phyloP scores from a whole-genome alignment of 768 basidiomycete species.

The Mycena galericulata region DNA sequence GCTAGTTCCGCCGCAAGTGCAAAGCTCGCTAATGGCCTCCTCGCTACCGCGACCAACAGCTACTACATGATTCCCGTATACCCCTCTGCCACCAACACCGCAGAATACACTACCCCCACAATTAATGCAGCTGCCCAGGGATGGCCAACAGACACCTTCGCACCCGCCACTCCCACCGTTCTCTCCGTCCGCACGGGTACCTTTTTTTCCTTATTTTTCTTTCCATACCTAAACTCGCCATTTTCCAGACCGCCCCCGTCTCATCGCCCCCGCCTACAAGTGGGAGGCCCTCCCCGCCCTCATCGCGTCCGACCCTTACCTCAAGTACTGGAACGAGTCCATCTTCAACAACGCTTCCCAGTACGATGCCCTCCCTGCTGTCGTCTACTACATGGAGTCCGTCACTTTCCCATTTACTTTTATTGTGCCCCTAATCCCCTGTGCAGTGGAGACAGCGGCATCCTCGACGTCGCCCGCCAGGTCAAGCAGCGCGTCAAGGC shows the following conservation, averaged over 20 bases:
- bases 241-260: conserved; percentile 80
- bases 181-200: conserved; percentile 61
- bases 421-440: neutral
- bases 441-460: conserved; percentile 78
- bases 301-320: conserved; percentile 87
- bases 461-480: conserved; percentile 90
- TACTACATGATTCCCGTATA: conserved; percentile 87
- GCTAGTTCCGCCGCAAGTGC: conserved; percentile 67
- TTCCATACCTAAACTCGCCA: neutral
- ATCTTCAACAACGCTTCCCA: conserved; percentile 90
- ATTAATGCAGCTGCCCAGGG: conserved; percentile 60
- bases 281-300: conserved; percentile 86
- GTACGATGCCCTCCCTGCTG: conserved; percentile 74
- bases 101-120: conserved; percentile 77
- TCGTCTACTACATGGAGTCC: conserved; percentile 76
- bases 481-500: conserved; percentile 94
- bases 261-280: conserved; percentile 93
- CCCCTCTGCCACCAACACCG: conserved; percentile 88
- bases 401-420: neutral
- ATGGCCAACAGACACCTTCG: conserved; percentile 87
- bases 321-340: conserved; percentile 88
- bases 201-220: neutral
- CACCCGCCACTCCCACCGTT: conserved; percentile 71
- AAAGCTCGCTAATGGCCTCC: conserved; percentile 71
- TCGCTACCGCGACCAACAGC: conserved; percentile 83